Base-by-base conservation (phyloP, 306 rosid species). In the Sechiopsis laciniata region DNA sequence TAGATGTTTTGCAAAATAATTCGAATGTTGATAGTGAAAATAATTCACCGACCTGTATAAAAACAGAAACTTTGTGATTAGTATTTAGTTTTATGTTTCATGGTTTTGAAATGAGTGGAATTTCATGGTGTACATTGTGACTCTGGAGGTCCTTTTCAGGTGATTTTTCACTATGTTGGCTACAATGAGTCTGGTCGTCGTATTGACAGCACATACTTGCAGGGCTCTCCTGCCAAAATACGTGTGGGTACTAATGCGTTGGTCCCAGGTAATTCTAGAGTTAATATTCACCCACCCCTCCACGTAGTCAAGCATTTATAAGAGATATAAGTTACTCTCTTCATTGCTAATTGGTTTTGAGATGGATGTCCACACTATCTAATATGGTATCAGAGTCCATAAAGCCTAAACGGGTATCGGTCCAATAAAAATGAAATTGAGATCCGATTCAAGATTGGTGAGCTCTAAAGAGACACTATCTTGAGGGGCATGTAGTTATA, bases 121-220 rank as follows among this genome's bases (percentile, higher is more conserved):
- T 69, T 50, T 69, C 22, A 16, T 69, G 21, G 58, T 69, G 54
- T 68, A 45, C 73, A 19, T 42, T 68, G 19, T 67, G 20, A 48
- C 29, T 54, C 53, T 50, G 79, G 68, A 75, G 48, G 52, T 61
- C 73, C 66, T 35, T 32, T 86, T 82, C 82, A 94, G 99, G 90
- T 94, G 78, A 91, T 77, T 56, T 94, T 94, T 86, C 95, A 94
- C 83, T 94, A 94, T 55, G 57, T 87, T 78, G 99, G 99, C 67
- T 94, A 94, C 72, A 94, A 89, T 10, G 97, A 94, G 81, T 91
- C 99, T 13, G 99, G 99, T 40, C 96, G 97, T 11, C 99, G 96
- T 7, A 94, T 94, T 54, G 99, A 94, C 81, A 94, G 99, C 87
- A 85, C 95, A 62, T 94, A 91, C 81, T 72, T 88, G 69, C 96